phyloP scores from a whole-genome alignment of 805 yeast genomes.

The Torulaspora gathmanii region DNA sequence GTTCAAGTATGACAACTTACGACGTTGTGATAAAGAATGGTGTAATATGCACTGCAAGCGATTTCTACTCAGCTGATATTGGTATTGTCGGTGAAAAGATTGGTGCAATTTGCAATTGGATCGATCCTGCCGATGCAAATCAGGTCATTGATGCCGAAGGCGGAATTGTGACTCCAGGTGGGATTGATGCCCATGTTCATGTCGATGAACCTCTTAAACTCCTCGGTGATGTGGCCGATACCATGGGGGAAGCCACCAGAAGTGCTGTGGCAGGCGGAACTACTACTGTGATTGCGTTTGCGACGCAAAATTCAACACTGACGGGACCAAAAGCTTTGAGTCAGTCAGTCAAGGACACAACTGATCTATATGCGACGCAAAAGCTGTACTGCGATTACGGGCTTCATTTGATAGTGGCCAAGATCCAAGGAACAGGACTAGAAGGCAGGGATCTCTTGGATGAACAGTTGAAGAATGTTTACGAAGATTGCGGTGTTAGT shows the following conservation, averaged over 20 bases:
- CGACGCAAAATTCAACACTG: slow-evolving; percentile 38
- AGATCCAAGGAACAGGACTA: slow-evolving; percentile 17
- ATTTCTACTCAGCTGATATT: slow-evolving; percentile 35
- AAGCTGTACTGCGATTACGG: slow-evolving; percentile 44
- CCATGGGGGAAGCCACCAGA: slow-evolving; percentile 42
- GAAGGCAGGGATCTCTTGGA: slow-evolving; percentile 20
- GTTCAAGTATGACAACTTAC: slow-evolving; percentile 14
- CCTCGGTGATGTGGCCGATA: slow-evolving; percentile 38
- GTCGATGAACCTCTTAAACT: slow-evolving; percentile 41
- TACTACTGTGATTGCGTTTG: slow-evolving; percentile 46
- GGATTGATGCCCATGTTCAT: slow-evolving; percentile 49
- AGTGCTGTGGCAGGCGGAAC: slow-evolving; percentile 50
- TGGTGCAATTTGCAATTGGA: slow-evolving; percentile 33
- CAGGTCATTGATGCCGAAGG: slow-evolving; percentile 44
- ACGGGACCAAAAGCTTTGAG: slow-evolving; percentile 35
- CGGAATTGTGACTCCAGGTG: slow-evolving; percentile 48
- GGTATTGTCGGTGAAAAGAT: slow-evolving; percentile 42
- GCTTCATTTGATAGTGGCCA: slow-evolving; percentile 44
- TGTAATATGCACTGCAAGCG: slow-evolving; percentile 15
- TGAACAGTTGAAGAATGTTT: slow-evolving; percentile 35
- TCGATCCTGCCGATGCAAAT: slow-evolving; percentile 24
- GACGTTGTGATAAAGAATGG: slow-evolving; percentile 13
- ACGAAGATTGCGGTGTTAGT: slow-evolving; percentile 38
- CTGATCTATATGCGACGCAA: slow-evolving; percentile 19
- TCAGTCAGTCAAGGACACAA: slow-evolving; percentile 31